Percentiles rank a stretch among this genome's conserved stretches.
phyloP scores from a whole-genome alignment of 2,329 filamentous ascomycete species.

The Fusarium pseudonygamai region DNA sequence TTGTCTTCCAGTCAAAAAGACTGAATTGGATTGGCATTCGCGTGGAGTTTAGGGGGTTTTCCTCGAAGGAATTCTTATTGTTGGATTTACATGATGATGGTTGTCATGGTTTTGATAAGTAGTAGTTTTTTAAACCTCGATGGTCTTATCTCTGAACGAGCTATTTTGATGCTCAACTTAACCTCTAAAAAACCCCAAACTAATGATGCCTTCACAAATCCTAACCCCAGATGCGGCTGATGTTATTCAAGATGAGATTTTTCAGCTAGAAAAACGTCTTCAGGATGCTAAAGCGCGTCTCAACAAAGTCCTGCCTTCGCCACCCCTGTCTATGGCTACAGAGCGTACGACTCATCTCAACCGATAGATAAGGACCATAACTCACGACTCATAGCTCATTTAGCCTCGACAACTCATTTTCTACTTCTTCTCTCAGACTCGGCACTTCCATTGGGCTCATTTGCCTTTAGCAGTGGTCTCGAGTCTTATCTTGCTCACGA shows the following conservation, averaged over 20 bases:
- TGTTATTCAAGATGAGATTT: conserved; percentile 64
- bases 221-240: conserved; percentile 34
- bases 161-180: conserved; percentile 21
- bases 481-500: conserved; percentile 84
- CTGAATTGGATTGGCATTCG: conserved; percentile 31
- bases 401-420: conserved; percentile 61
- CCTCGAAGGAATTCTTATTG: conserved; percentile 19
- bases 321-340: conserved; percentile 23
- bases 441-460: conserved; percentile 83
- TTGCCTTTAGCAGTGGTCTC: conserved; percentile 84
- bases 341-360: conserved; percentile 23
- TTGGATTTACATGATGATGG: conserved; percentile 36
- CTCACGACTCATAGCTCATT: conserved; percentile 27
- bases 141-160: conserved; percentile 36
- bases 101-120: conserved; percentile 32
- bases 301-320: conserved; percentile 39
- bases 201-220: conserved; percentile 41
- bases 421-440: conserved; percentile 83
- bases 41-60: conserved; percentile 36
- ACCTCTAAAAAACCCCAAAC: conserved; percentile 10
- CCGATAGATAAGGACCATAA: not conserved
- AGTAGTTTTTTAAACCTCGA: conserved; percentile 8
- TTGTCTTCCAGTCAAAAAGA: not conserved
- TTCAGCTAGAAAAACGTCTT: conserved; percentile 64
- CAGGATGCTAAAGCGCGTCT: conserved; percentile 57